These are phyloP conservation scores for Athelia psychrophila DNA, from an alignment of 1,284 basidiomycete species.

Conservation along the genomic window DNA sequence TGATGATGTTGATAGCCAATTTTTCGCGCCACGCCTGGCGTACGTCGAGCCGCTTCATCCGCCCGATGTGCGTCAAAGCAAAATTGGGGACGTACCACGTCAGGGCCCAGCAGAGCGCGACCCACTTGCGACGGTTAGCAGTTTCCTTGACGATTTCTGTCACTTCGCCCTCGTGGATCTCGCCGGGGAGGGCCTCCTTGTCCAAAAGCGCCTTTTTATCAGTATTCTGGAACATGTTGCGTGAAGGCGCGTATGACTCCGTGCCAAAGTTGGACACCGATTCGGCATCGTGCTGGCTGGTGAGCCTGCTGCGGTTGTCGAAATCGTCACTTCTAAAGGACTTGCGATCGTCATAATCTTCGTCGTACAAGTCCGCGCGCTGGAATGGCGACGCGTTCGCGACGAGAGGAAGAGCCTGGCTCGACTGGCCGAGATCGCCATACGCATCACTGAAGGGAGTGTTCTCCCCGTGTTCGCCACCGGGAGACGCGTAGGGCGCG, in stretches of 20 bases:
- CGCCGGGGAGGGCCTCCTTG: constrained; percentile 79
- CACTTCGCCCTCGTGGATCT: constrained; percentile 82
- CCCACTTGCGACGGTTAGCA: constrained; percentile 83
- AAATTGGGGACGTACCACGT: constrained; percentile 90
- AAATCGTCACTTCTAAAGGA: constrained; percentile 76
- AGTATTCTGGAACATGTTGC: constrained; percentile 90
- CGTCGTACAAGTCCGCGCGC: constrained; percentile 66
- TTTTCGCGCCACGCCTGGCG: constrained; percentile 98
- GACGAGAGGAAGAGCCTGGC: constrained; percentile 72
- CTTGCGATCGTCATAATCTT: constrained; percentile 77
- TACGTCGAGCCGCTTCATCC: constrained; percentile 94
- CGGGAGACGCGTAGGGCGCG: constrained; percentile 62
- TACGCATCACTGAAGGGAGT: constrained; percentile 47
- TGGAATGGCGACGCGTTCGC: constrained; percentile 76
- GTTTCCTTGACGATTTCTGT: constrained; percentile 85
- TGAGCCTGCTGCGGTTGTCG: constrained; percentile 71
- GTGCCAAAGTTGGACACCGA: constrained; percentile 79
- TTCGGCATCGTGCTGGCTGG: constrained; percentile 69
- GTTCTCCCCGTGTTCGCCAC: constrained; percentile 33
- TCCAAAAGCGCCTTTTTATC: constrained; percentile 73
- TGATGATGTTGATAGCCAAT: constrained; percentile 92
- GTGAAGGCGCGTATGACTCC: constrained; percentile 89
- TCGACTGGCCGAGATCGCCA: constrained; percentile 54
- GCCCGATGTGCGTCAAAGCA: constrained; percentile 68
- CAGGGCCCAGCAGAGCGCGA: constrained; percentile 83